Percentiles rank a stretch among this genome's conserved stretches.
These are phyloP conservation scores for Coemansia asiatica DNA, from an alignment of 192 early-diverging fungal species.

Conservation along the genomic window DNA sequence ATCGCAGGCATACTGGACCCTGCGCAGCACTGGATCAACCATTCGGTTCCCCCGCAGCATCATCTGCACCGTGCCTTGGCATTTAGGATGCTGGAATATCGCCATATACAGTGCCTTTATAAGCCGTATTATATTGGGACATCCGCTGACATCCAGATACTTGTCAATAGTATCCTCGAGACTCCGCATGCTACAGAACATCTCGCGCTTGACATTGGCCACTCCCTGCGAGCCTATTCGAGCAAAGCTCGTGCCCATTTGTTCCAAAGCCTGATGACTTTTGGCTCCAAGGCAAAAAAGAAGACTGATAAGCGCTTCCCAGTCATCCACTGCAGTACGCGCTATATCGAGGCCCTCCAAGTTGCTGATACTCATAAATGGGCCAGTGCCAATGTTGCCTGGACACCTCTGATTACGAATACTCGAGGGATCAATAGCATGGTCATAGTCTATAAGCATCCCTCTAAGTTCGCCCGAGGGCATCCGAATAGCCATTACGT, in stretches of 20 bases:
- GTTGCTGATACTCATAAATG: conserved; percentile 53
- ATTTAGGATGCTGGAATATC: conserved; percentile 31
- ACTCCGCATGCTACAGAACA: conserved; percentile 21
- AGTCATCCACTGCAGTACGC: conserved; percentile 47
- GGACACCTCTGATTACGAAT: conserved; percentile 23
- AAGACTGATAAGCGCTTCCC: conserved; percentile 44
- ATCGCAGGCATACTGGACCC: conserved; percentile 38
- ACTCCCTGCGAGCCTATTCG: conserved; percentile 17
- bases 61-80: conserved; percentile 35
- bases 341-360: conserved; percentile 45
- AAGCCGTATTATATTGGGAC: conserved; percentile 19
- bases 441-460: conserved; percentile 53
- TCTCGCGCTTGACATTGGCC: conserved; percentile 36
- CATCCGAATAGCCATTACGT: conserved; percentile 35
- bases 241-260: conserved; percentile 28
- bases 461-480: conserved; percentile 22
- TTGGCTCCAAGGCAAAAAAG: conserved; percentile 45
- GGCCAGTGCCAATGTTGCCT: conserved; percentile 42
- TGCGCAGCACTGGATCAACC: conserved; percentile 43
- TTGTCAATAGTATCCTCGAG: conserved; percentile 29
- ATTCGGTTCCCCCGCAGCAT: conserved; percentile 36
- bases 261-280: conserved; percentile 15
- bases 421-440: conserved; percentile 18
- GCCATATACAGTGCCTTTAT: conserved; percentile 37
- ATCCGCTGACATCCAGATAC: conserved; percentile 25